Evolutionary conservation across 331 rosid species (phyloP), one percentile per base, ranked within the genome.

Genomic region (Malus hybrid): DNA sequence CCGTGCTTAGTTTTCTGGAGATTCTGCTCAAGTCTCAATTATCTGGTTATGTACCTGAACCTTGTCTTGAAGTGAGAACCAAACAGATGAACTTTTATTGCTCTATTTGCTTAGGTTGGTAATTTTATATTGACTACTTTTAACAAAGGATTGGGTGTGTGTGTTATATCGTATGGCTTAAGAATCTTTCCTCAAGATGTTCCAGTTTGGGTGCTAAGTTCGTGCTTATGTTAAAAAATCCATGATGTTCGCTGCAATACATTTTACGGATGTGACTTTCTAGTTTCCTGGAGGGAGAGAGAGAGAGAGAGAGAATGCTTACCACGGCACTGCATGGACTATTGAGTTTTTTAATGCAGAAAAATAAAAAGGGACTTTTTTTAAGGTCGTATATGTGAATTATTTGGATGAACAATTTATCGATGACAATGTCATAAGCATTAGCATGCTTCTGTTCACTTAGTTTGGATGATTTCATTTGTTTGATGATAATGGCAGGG

Each of bases 401-500:
- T 39, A 39, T 39, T 39, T 39, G 44, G 44, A 39, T 39, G 44
- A 57, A 57, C 33, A 28, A 61, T 6, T 62, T 28, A 24, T 24
- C 10, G n/a, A 62, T 28, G 66, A 11, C 66, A 62, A 20, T 34
- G 9, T 62, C 36, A 1, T 33, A 19, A 44, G 22, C 12, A 59
- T 44, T 68, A 72, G 20, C 27, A 19, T 34, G 22, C 34, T 42
- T 59, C 9, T 27, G 7, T 6, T 15, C 54, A 39, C 61, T 36
- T 54, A 31, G 64, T 32, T 74, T 24, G 56, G 27, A 11, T 60
- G 13, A 32, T 75, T 36, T 14, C 18, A 10, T 52, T 5, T 60
- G 59, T 44, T 15, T 81, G 16, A n/a, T 83, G 73, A 67, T 73
- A 67, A 76, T 80, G 76, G 48, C 87, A 90, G 99, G 99, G 99